Evolutionary conservation across 2,329 filamentous ascomycete genomes (phyloP).

Genomic region (Cucurbitaria berberidis): DNA sequence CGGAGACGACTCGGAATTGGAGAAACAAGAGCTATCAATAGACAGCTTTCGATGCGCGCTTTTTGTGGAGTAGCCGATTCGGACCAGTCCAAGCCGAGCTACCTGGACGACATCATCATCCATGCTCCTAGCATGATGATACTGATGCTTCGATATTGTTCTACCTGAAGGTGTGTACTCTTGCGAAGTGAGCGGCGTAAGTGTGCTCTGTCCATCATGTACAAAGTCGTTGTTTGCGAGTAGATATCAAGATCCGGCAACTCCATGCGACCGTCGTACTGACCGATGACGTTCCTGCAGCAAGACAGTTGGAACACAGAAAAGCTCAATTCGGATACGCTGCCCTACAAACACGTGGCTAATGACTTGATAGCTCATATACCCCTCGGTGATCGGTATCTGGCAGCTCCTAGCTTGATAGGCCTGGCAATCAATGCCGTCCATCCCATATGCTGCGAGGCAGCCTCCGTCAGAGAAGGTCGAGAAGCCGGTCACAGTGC

Average conservation of each 20-base stretch:
- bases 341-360: background rate
- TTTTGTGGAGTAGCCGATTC: background rate
- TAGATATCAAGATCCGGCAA: background rate
- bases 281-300: background rate
- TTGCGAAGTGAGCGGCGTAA: background rate
- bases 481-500: conserved; percentile 43
- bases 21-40: background rate
- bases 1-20: background rate
- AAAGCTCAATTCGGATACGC: background rate
- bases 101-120: background rate
- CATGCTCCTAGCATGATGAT: background rate
- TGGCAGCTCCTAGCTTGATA: background rate
- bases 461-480: conserved; percentile 37
- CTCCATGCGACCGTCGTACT: background rate
- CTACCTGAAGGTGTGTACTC: background rate
- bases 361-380: conserved; percentile 4
- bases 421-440: conserved; percentile 19
- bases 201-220: background rate
- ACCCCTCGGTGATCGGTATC: background rate
- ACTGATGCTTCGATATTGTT: background rate
- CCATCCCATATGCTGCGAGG: conserved; percentile 28
- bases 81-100: background rate
- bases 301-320: background rate
- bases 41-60: background rate
- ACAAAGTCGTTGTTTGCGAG: background rate